Conservation (phyloP, 805 yeast genomes). For the Zygosaccharomyces rouxii region DNA sequence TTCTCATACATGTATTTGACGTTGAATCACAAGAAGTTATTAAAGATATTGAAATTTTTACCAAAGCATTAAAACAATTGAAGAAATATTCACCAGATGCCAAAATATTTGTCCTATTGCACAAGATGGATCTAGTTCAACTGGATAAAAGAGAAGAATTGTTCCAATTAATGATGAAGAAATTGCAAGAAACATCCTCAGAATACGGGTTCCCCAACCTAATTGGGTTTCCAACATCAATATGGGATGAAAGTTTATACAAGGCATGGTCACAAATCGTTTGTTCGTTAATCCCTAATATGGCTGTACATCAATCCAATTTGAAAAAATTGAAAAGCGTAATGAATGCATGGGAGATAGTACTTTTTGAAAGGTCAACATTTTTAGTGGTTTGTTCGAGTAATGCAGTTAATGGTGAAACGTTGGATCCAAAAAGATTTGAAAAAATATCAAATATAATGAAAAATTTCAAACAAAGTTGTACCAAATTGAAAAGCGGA, state of each 20-base stretch:
- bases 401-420: conserved; percentile 26
- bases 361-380: conserved; percentile 88
- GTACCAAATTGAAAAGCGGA: conserved; percentile 79
- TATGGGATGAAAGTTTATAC: conserved; percentile 94
- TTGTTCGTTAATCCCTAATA: conserved; percentile 90
- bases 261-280: conserved; percentile 97
- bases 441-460: conserved; percentile 92
- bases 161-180: conserved; percentile 78
- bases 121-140: conserved; percentile 94
- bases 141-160: conserved; percentile 79
- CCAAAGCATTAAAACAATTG: conserved; percentile 74
- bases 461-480: conserved; percentile 90
- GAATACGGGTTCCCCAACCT: conserved; percentile 61
- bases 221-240: conserved; percentile 88
- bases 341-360: conserved; percentile 82
- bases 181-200: conserved; percentile 67
- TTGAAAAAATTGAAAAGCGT: conserved; percentile 67
- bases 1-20: conserved; percentile 91
- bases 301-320: conserved; percentile 71
- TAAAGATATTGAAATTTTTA: conserved; percentile 89
- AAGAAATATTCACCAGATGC: conserved; percentile 85
- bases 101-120: conserved; percentile 83
- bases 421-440: conserved; percentile 83
- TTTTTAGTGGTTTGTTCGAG: conserved; percentile 57
- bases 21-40: conserved; percentile 89